Evolutionary conservation across 306 rosid species (phyloP).

Genomic region (Alnus glutinosa): DNA sequence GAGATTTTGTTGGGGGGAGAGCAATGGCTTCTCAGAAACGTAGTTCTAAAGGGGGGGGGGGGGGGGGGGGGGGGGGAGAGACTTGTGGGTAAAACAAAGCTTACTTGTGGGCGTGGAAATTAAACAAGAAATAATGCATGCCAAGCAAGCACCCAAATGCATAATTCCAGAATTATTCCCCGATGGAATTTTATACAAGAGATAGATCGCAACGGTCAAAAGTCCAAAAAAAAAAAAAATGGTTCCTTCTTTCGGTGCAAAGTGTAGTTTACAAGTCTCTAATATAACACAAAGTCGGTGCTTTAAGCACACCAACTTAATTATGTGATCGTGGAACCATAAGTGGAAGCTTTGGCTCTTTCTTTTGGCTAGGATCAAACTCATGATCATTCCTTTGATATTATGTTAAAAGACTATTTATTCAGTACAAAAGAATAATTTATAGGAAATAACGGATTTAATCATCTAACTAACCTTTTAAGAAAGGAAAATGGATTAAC

Average conservation of each 20-base stretch:
- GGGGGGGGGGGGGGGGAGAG: constrained; percentile 8
- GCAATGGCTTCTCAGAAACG: constrained; percentile 30
- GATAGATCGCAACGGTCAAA: background rate
- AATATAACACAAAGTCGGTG: constrained; percentile 38
- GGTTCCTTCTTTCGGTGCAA: constrained; percentile 35
- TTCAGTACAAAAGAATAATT: no score
- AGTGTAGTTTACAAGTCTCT: constrained; percentile 28
- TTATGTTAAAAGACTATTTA: no score
- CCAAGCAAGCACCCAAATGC: constrained; percentile 28
- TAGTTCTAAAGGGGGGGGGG: background rate
- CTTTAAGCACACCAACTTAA: constrained; percentile 36
- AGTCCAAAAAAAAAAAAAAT: constrained; percentile 16
- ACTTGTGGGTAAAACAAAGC: constrained; percentile 44
- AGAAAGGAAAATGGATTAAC: no score
- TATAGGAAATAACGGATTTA: no score
- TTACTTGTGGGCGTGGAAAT: constrained; percentile 37
- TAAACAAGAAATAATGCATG: constrained; percentile 22
- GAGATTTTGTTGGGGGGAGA: constrained; percentile 18
- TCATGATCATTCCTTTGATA: constrained; percentile 3
- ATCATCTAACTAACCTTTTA: no score
- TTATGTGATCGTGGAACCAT: constrained; percentile 36
- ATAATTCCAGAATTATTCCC: constrained; percentile 10
- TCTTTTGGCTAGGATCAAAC: background rate
- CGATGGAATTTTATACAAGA: background rate
- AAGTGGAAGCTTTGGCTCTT: constrained; percentile 36